These are phyloP conservation scores for Mortierella sp. DNA, from an alignment of 371 early-diverging fungal species.

Conservation along the genomic window DNA sequence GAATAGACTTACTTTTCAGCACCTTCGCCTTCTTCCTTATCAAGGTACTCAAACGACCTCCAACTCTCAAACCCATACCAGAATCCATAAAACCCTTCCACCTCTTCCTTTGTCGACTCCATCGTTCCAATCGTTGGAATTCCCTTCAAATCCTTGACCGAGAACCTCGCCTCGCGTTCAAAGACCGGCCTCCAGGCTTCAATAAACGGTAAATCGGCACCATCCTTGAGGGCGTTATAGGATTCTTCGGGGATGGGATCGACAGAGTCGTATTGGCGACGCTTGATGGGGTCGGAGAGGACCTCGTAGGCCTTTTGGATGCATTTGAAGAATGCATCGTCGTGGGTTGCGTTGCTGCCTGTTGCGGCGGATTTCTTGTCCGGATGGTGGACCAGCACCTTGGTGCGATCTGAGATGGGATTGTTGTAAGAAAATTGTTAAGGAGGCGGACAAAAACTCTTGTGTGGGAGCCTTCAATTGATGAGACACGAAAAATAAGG, in stretches of 20 bases:
- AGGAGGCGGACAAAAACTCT: background rate
- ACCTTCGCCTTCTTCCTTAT: conserved; percentile 94
- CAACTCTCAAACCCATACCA: conserved; percentile 97
- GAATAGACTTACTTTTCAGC: conserved; percentile 73
- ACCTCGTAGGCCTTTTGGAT: conserved; percentile 97
- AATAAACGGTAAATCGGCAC: conserved; percentile 85
- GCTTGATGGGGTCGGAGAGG: conserved; percentile 90
- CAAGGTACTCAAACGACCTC: conserved; percentile 98
- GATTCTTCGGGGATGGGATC: conserved; percentile 81
- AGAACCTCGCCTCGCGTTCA: conserved; percentile 83
- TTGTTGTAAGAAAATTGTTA: background rate
- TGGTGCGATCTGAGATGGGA: conserved; percentile 76
- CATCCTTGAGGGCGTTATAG: conserved; percentile 77
- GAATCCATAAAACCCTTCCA: conserved; percentile 97
- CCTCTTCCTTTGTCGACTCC: conserved; percentile 80
- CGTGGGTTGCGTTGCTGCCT: conserved; percentile 59
- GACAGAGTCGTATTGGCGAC: conserved; percentile 97
- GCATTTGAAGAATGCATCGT: conserved; percentile 98
- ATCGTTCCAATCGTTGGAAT: conserved; percentile 87
- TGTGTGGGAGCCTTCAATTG: background rate
- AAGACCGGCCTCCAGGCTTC: conserved; percentile 91
- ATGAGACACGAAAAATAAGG: background rate
- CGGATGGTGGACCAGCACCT: conserved; percentile 90
- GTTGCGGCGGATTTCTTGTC: conserved; percentile 85
- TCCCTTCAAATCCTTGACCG: conserved; percentile 88